Base-by-base conservation (phyloP, 306 rosid genomes). In the Heteromeles arbutifolia region DNA sequence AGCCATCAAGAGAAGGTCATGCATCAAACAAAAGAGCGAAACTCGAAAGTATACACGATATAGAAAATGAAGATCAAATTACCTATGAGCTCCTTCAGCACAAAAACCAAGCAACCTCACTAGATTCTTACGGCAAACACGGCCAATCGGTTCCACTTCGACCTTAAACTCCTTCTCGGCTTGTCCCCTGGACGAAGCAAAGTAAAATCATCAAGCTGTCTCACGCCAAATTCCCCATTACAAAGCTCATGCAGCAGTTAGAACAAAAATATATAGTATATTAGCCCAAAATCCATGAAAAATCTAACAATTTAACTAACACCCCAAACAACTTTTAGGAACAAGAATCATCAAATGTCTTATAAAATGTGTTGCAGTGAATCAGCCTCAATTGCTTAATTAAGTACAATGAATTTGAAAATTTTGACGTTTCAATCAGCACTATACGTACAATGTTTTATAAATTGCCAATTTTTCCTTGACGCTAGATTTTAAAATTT, bases 91-190 rank as follows among this genome's bases (percentile, higher is more conserved):
- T 77, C 88, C 88, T 84, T 85, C 92, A 75, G 83, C 92, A 68
- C 92, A 88, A 78, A 85, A 88, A 63, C 89, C 92, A 12, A 88
- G 84, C 80, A 88, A 73, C 75, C 92, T 80, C 69, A 88, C 92
- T 69, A 88, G 73, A 85, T 88, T 88, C 82, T 88, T 88, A 74
- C 84, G 86, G 25, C 90, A 80, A 72, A 88, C 89, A 31, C 92
- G 84, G 39, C 92, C 92, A 80, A 88, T 88, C 37, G 88, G 90
- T 84, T 88, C 92, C 63, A 84, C 90, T 78, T 85, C 88, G 31
- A 85, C 92, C 84, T 85, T 85, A 78, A 88, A 88, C 83, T 88
- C 89, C 82, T 76, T 88, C 85, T 85, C 92, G 32, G 88, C 92
- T 79, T 88, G 92, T 74, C 92, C 90, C 78, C 87, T 88, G 66